Conservation (phyloP, 108 stramenopile species). For the Fragilaria radians region DNA sequence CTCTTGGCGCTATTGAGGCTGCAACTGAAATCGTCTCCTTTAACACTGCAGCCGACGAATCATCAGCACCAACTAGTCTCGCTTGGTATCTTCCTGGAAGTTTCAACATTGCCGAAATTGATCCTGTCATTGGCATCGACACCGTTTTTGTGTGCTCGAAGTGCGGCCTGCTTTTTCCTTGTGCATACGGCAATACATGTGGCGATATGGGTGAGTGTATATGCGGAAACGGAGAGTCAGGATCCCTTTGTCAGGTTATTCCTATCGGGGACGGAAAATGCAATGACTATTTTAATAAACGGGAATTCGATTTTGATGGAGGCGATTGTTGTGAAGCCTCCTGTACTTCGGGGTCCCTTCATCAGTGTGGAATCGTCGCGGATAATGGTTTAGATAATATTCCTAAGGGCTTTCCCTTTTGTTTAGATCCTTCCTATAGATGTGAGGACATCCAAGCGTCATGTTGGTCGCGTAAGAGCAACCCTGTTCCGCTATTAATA, state of each 20-base stretch:
- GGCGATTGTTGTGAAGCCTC: constrained; percentile 35
- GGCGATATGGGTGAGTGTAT: neutral
- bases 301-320: constrained; percentile 29
- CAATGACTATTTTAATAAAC: constrained; percentile 23
- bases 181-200: no score
- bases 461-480: no score
- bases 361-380: constrained; percentile 7
- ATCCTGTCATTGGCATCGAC: neutral
- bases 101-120: neutral
- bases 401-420: no score
- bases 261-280: constrained; percentile 34
- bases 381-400: no score
- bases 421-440: no score
- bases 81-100: neutral
- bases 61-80: neutral
- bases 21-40: no score
- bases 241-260: constrained; percentile 6
- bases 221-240: neutral
- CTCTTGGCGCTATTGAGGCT: neutral
- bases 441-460: no score
- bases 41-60: no score
- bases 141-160: neutral
- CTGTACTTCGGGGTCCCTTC: constrained; percentile 7
- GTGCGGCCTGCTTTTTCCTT: neutral
- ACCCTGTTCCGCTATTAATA: no score